phyloP scores from a whole-genome alignment of 1,284 basidiomycete genomes.

The Trametes versicolor region DNA sequence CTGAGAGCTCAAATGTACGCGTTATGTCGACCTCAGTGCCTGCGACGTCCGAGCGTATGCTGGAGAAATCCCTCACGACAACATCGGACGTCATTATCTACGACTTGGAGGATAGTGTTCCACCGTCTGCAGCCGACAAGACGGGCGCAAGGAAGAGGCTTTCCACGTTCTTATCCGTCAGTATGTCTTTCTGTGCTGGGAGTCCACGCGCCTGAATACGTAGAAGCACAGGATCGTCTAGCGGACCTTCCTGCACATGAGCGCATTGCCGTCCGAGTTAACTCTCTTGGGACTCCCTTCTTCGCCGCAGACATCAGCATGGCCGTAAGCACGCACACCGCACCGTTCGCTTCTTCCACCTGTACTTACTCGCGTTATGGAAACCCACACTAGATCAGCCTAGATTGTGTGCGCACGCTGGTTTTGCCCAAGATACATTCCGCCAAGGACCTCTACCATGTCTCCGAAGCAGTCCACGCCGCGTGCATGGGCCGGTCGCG shows the following conservation, averaged over 20 bases:
- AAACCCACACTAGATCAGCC: conserved; percentile 33
- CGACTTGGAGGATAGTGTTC: conserved; percentile 87
- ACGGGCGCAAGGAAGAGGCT: conserved; percentile 67
- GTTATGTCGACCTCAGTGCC: conserved; percentile 60
- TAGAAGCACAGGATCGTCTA: conserved; percentile 40
- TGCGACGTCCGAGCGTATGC: conserved; percentile 81
- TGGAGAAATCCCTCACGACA: conserved; percentile 75
- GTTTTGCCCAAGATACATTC: conserved; percentile 86
- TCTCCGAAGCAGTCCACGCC: conserved; percentile 59
- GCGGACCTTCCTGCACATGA: conserved; percentile 53
- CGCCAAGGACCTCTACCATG: conserved; percentile 67
- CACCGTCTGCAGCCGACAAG: conserved; percentile 71
- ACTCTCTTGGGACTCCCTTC: conserved; percentile 77
- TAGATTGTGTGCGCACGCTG: conserved; percentile 62
- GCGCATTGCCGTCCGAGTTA: conserved; percentile 79
- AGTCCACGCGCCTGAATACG: neutral
- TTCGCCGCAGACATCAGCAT: conserved; percentile 76
- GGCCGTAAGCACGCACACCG: conserved; percentile 56
- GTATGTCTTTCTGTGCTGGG: conserved; percentile 31
- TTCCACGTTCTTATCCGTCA: conserved; percentile 65
- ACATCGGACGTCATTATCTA: conserved; percentile 84
- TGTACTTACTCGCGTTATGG: neutral
- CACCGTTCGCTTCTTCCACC: neutral
- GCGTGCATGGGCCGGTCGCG: conserved; percentile 38
- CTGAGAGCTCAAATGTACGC: neutral